Base-by-base conservation (phyloP, 2,329 filamentous ascomycete genomes). In the Xylaria hypoxylon region DNA sequence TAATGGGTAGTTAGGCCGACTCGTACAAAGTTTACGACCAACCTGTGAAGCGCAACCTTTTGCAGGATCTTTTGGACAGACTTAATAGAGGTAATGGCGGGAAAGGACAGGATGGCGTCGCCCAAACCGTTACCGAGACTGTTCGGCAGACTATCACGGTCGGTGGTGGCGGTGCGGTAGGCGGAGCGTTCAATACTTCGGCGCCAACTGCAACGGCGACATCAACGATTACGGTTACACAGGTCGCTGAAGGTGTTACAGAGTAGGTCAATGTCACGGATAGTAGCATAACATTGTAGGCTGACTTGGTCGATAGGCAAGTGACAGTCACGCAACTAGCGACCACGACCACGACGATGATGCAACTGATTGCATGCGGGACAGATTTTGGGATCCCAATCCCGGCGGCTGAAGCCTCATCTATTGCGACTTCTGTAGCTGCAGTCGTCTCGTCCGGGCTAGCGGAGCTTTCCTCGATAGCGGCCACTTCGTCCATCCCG, bases 161-260 rank as follows among this genome's bases (percentile, higher is more conserved):
- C 52, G 65, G 65, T 7, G 58, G 62, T 11, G 62, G 47, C 13
- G 62, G 47, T 26, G 65, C 58, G 11, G 22, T 64, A 11, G 53
- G 58, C 28, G 62, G 44, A 5, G 4, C 38, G 2, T 52, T 65
- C 19, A 66, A 66, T 57, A 58, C 48, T 2, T 59, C 61, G 45
- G 28, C 28, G 33, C 19, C 59, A 13, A 68, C 62, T 11, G 50
- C 56, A 5, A 64, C 60, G 38, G 75, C 56, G 17, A 74, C 72
- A 8, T 68, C 65, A 4, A 75, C 73, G 15, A 68, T 80, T 24
- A 82, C 79, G 5, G 74, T 80, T 53, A 82, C 80, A 4, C 76
- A 78, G 22, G 68, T 77, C 15, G 73, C 76, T 5, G 52, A 19
- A 22, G 62, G 55, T 19, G 38, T 35, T 8, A 44, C n/a, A n/a